Conservation (phyloP, 495 filamentous ascomycete species). For the Echria macrotheca region DNA sequence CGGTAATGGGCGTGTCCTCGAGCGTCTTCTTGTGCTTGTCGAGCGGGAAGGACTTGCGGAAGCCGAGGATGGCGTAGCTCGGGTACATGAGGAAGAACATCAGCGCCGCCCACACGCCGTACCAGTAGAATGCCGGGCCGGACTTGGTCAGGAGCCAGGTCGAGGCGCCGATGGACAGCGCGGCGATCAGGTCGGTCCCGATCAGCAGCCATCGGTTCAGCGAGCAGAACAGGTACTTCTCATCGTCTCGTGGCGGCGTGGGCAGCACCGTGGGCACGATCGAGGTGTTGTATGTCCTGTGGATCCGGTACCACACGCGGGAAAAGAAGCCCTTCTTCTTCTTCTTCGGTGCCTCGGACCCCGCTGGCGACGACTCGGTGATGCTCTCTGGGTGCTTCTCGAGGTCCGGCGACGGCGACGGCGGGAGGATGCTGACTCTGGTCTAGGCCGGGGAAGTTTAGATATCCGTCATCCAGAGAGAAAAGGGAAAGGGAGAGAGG, state of each 20-base stretch:
- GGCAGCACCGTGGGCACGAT: conserved; percentile 18
- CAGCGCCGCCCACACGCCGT: conserved; percentile 26
- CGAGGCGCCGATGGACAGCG: conserved; percentile 24
- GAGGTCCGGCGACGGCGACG: no score
- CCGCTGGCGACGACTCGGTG: no score
- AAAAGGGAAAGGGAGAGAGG: no score
- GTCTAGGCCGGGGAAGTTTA: no score
- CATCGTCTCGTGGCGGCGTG: conserved; percentile 23
- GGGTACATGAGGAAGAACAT: conserved; percentile 28
- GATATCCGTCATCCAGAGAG: no score
- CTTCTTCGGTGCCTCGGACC: background rate
- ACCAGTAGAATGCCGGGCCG: conserved; percentile 26
- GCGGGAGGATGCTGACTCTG: no score
- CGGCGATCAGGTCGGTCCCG: conserved; percentile 24
- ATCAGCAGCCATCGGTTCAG: conserved; percentile 29
- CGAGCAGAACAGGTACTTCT: conserved; percentile 23
- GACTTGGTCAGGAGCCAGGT: conserved; percentile 28
- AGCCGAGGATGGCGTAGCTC: conserved; percentile 23
- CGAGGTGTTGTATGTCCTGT: background rate
- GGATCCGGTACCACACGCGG: background rate
- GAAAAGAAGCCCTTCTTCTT: background rate
- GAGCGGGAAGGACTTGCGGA: conserved; percentile 25
- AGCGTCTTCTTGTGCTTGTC: conserved; percentile 13
- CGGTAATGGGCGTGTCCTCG: conserved; percentile 20
- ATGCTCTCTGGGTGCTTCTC: no score